Percentiles rank a stretch among this genome's conserved stretches.
Evolutionary conservation across 352 stramenopile species (phyloP).

Genomic region (Phytophthora sp.): DNA sequence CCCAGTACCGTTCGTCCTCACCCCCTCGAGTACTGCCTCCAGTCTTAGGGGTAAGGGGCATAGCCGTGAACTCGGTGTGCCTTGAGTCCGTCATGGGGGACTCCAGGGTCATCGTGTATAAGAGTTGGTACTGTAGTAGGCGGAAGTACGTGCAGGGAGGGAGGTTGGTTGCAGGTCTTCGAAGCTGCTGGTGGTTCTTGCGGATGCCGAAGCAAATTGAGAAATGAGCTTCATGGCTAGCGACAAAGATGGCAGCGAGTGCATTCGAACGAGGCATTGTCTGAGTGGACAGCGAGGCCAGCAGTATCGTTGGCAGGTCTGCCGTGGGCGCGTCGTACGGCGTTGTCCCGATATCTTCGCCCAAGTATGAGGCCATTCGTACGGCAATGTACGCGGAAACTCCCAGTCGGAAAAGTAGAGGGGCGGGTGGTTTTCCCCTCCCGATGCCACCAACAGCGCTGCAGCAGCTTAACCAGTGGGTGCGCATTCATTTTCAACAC

Average conservation of each 20-base stretch:
- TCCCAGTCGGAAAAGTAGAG: constrained; percentile 9
- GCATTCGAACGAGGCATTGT: not conserved
- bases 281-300: constrained; percentile 23
- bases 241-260: not conserved
- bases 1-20: constrained; percentile 39
- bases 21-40: too few species aligned
- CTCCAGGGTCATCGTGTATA: too few species aligned
- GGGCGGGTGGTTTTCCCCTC: constrained; percentile 14
- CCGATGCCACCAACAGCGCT: not conserved
- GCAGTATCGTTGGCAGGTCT: not conserved
- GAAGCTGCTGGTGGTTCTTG: constrained; percentile 21
- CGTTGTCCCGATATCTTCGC: constrained; percentile 32
- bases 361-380: constrained; percentile 29
- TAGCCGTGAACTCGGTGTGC: too few species aligned
- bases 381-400: constrained; percentile 29
- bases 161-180: not conserved
- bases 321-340: constrained; percentile 41
- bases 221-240: constrained; percentile 23
- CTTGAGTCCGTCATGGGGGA: too few species aligned
- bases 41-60: too few species aligned
- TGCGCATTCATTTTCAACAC: not conserved
- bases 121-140: too few species aligned
- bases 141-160: not conserved
- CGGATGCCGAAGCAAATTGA: constrained; percentile 22
- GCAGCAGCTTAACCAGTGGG: not conserved